Evolutionary conservation across 164 flowering plant species (phyloP).

Genomic region (Vitis riparia): DNA sequence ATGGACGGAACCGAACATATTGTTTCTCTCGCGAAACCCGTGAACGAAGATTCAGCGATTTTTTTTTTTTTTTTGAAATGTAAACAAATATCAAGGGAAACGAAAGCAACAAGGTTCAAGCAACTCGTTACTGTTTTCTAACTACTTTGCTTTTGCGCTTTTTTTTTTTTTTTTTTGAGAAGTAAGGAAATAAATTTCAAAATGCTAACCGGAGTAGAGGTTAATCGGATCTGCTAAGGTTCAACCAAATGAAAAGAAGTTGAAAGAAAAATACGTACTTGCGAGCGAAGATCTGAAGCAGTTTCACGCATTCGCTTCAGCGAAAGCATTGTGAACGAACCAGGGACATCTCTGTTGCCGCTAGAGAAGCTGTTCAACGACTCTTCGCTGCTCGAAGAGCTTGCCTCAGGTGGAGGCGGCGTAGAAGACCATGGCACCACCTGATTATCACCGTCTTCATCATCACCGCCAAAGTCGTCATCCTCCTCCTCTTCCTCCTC

Average conservation of each 20-base stretch:
- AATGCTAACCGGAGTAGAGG: too few relatives aligned
- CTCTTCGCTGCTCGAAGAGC: slow-evolving; percentile 29
- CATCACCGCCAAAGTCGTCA: not conserved
- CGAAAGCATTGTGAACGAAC: not conserved
- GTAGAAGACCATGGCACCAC: slow-evolving; percentile 42
- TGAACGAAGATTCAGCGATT: too few relatives aligned
- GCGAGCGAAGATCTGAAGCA: slow-evolving; percentile 18
- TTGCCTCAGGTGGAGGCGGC: slow-evolving; percentile 29
- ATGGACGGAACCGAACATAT: too few relatives aligned
- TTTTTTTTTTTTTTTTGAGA: too few relatives aligned
- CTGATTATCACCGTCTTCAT: slow-evolving; percentile 31
- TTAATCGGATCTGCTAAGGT: too few relatives aligned
- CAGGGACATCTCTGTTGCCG: not conserved
- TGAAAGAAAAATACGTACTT: slow-evolving; percentile 5
- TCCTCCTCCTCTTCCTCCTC: not conserved
- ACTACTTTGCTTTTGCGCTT: too few relatives aligned
- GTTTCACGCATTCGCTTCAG: slow-evolving; percentile 15
- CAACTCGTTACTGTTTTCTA: too few relatives aligned
- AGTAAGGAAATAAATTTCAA: not conserved
- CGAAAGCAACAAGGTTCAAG: too few relatives aligned
- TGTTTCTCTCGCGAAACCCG: too few relatives aligned
- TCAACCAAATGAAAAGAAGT: not conserved
- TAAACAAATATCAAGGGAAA: too few relatives aligned
- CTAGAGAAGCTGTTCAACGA: slow-evolving; percentile 1
- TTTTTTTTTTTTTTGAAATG: too few relatives aligned